phyloP scores from a whole-genome alignment of 768 basidiomycete genomes.

The Mycena amicta region DNA sequence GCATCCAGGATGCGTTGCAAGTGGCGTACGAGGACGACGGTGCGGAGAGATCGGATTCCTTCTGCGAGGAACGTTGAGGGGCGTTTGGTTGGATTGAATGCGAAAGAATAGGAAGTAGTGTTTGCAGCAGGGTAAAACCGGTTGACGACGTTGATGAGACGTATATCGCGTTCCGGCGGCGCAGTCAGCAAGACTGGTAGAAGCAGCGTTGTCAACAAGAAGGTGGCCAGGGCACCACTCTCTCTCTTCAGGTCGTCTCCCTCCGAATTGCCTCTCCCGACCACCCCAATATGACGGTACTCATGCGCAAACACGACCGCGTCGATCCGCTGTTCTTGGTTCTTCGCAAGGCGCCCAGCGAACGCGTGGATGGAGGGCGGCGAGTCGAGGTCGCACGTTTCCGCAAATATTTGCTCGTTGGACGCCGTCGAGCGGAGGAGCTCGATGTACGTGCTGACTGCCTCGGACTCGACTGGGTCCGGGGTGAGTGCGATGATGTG shows the following conservation, averaged over 20 bases:
- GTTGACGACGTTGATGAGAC: constrained; percentile 85
- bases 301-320: constrained; percentile 81
- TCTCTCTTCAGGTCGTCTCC: constrained; percentile 16
- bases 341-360: constrained; percentile 66
- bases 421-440: constrained; percentile 68
- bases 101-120: constrained; percentile 23
- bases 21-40: constrained; percentile 69
- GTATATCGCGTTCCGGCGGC: constrained; percentile 86
- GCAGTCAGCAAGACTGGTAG: constrained; percentile 80
- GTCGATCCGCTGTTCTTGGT: constrained; percentile 70
- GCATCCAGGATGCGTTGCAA: constrained; percentile 85
- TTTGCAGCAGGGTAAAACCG: constrained; percentile 85
- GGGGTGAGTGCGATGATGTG: constrained; percentile 77
- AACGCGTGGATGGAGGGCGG: constrained; percentile 71
- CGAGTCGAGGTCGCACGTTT: constrained; percentile 72
- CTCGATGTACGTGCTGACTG: constrained; percentile 61
- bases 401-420: constrained; percentile 80
- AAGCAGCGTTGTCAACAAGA: constrained; percentile 76
- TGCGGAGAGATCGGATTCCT: constrained; percentile 66
- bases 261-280: constrained; percentile 5
- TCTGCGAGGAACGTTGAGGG: constrained; percentile 55
- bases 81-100: constrained; percentile 22
- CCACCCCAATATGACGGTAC: constrained; percentile 63
- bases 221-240: constrained; percentile 58
- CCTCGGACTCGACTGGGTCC: constrained; percentile 54